These are phyloP conservation scores for Saccharomycopsis sp. DNA, from an alignment of 805 yeast genomes.

Conservation along the genomic window DNA sequence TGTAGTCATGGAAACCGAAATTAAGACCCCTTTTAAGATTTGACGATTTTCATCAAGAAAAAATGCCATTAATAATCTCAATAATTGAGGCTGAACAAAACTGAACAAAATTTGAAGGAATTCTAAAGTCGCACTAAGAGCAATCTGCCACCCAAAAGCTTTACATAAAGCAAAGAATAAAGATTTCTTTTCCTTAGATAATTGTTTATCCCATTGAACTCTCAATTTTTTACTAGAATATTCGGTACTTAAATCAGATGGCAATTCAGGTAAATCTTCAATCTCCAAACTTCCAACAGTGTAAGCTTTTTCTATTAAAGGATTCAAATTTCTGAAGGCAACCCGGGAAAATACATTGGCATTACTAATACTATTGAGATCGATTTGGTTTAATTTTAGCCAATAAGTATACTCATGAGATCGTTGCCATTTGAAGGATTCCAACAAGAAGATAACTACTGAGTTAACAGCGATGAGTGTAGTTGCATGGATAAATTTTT, in stretches of 20 bases:
- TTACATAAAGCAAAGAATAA: slow-evolving; percentile 34
- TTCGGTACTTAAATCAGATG: slow-evolving; percentile 31
- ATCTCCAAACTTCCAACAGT: slow-evolving; percentile 33
- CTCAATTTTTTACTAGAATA: slow-evolving; percentile 28
- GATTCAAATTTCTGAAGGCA: slow-evolving; percentile 44
- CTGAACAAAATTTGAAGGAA: slow-evolving; percentile 33
- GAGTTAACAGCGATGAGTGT: slow-evolving; percentile 2
- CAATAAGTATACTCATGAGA: slow-evolving; percentile 12
- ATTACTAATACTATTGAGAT: slow-evolving; percentile 4
- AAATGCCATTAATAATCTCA: slow-evolving; percentile 41
- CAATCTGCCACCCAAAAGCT: slow-evolving; percentile 33
- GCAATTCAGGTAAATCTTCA: slow-evolving; percentile 37
- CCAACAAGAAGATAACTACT: slow-evolving; percentile 4
- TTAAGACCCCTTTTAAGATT: slow-evolving; percentile 50
- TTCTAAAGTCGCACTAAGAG: slow-evolving; percentile 32
- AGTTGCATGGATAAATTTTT: not conserved
- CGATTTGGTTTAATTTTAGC: slow-evolving; percentile 12
- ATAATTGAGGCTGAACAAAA: slow-evolving; percentile 51
- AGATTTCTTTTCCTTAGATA: slow-evolving; percentile 24
- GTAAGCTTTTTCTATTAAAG: slow-evolving; percentile 35
- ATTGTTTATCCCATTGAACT: slow-evolving; percentile 32
- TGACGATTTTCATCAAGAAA: slow-evolving; percentile 38
- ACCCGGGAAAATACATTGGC: slow-evolving; percentile 29
- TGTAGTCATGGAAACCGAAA: slow-evolving; percentile 57
- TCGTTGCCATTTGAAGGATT: slow-evolving; percentile 15